phyloP scores from a whole-genome alignment of 441 rosid genomes.

The Macaranga tanarius region DNA sequence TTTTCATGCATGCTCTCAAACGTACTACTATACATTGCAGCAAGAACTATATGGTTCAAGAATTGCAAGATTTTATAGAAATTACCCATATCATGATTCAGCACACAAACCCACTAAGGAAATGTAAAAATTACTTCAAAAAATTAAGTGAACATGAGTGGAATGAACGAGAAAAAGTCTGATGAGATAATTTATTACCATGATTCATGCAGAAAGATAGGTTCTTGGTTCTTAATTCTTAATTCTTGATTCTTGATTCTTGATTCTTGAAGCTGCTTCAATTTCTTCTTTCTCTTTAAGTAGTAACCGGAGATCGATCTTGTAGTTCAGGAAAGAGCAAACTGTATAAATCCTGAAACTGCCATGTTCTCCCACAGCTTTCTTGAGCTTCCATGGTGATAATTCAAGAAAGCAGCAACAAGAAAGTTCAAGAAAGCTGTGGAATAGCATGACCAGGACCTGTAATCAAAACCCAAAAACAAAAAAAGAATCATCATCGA shows the following conservation, averaged over 20 bases:
- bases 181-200: constrained; percentile 24
- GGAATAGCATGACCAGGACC: constrained; percentile 83
- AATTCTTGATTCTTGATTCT: background rate
- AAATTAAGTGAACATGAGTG: background rate
- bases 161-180: background rate
- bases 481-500: too few relatives aligned
- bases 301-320: background rate
- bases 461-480: background rate
- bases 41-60: too few relatives aligned
- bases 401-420: background rate
- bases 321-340: background rate
- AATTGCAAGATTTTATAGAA: background rate
- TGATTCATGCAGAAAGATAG: constrained; percentile 4
- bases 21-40: background rate
- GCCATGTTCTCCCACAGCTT: constrained; percentile 87
- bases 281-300: background rate
- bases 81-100: constrained; percentile 19
- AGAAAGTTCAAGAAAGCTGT: constrained; percentile 78
- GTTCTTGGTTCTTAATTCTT: background rate
- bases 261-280: constrained; percentile 4
- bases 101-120: constrained; percentile 4
- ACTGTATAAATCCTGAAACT: constrained; percentile 35
- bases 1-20: constrained; percentile 18
- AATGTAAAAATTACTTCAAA: background rate
- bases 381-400: constrained; percentile 57